These are phyloP conservation scores for Fusarium falciforme DNA, from an alignment of 2,329 filamentous ascomycete species.

Conservation along the genomic window DNA sequence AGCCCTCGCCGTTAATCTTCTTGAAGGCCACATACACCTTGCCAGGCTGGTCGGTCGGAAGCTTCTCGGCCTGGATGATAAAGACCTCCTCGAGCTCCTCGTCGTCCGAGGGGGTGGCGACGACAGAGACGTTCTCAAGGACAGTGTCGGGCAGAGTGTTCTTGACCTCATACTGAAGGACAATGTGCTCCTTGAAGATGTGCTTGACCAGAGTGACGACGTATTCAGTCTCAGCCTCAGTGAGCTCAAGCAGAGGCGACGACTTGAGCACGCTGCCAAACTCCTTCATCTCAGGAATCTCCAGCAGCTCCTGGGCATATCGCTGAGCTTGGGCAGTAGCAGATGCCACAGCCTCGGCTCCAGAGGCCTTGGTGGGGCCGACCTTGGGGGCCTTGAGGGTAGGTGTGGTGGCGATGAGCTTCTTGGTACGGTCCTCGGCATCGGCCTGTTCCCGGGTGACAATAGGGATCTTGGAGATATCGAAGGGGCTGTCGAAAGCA, in stretches of 20 bases:
- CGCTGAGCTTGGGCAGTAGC: constrained; percentile 86
- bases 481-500: constrained; percentile 87
- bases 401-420: constrained; percentile 91
- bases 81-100: constrained; percentile 92
- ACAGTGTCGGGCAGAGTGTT: constrained; percentile 94
- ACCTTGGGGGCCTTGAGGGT: constrained; percentile 93
- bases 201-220: constrained; percentile 95
- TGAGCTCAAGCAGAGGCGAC: constrained; percentile 85
- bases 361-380: constrained; percentile 77
- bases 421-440: constrained; percentile 96
- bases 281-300: constrained; percentile 89
- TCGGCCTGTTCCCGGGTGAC: constrained; percentile 96
- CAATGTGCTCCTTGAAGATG: constrained; percentile 96
- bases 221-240: constrained; percentile 97
- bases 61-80: constrained; percentile 87
- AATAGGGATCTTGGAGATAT: constrained; percentile 89
- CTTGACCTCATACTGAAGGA: constrained; percentile 96
- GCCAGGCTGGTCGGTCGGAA: constrained; percentile 86
- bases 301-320: constrained; percentile 87
- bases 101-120: constrained; percentile 82
- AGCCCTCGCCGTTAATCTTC: constrained; percentile 78
- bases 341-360: constrained; percentile 80
- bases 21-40: constrained; percentile 96
- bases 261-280: constrained; percentile 95
- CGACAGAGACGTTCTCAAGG: constrained; percentile 87